Conservation (phyloP, 1,284 basidiomycete genomes). For the Hemileia vastatrix region DNA sequence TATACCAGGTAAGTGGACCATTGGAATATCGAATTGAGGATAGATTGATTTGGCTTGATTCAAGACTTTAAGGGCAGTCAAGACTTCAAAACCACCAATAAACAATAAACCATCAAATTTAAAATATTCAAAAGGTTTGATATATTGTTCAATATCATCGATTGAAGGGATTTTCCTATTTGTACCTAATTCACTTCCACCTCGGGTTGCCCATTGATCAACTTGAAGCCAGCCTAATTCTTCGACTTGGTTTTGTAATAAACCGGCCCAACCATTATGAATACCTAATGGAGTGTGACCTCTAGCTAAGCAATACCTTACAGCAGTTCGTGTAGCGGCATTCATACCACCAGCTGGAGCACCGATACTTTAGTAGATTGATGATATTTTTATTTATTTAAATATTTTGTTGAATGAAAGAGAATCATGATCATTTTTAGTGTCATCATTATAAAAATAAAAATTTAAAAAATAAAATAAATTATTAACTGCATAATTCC, state of each 20-base stretch:
- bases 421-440: no score
- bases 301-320: constrained; percentile 81
- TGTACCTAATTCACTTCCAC: constrained; percentile 96
- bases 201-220: constrained; percentile 88
- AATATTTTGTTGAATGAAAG: no score
- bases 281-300: constrained; percentile 85
- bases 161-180: constrained; percentile 84
- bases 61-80: constrained; percentile 65
- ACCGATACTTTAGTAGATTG: constrained; percentile 57
- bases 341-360: constrained; percentile 99
- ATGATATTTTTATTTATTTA: neutral
- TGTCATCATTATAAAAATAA: no score
- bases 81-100: constrained; percentile 94
- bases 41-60: constrained; percentile 72
- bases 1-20: constrained; percentile 67
- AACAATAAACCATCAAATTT: constrained; percentile 71
- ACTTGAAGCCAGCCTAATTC: constrained; percentile 93
- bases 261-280: constrained; percentile 88
- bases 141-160: constrained; percentile 78
- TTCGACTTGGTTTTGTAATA: constrained; percentile 76
- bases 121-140: no score
- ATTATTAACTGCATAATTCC: constrained; percentile 91
- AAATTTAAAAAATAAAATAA: constrained; percentile 25
- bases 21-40: constrained; percentile 83
- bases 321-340: constrained; percentile 86